phyloP scores from a whole-genome alignment of 176 grass and related monocot species.

The Themeda triandra region DNA sequence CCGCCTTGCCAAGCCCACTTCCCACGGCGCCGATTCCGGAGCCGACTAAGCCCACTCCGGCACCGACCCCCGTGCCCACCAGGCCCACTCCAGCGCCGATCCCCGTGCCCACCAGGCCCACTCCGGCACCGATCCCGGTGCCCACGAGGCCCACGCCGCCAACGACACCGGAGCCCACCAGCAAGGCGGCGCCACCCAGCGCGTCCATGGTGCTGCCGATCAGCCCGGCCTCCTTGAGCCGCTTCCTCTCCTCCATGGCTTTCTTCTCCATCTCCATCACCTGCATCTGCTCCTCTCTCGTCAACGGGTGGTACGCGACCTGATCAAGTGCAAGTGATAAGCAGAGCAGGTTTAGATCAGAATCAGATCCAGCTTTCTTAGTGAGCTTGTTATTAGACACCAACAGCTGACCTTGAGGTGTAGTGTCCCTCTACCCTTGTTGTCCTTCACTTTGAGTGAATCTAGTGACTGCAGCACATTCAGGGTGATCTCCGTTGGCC shows the following conservation, averaged over 20 bases:
- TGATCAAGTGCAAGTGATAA: background rate
- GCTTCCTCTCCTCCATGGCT: conserved; percentile 21
- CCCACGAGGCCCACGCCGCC: background rate
- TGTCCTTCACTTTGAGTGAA: conserved; percentile 48
- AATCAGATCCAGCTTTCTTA: background rate
- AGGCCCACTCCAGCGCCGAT: background rate
- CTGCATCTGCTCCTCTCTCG: background rate
- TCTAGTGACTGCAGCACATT: conserved; percentile 52
- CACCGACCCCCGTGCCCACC: background rate
- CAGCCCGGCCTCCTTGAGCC: background rate
- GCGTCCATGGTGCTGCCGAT: conserved; percentile 12
- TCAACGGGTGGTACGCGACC: conserved; percentile 21
- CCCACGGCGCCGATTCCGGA: background rate
- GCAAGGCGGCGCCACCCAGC: background rate
- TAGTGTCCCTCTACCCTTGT: conserved; percentile 60
- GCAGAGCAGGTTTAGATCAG: background rate
- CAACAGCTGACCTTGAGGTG: conserved; percentile 28
- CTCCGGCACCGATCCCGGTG: background rate
- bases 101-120: background rate
- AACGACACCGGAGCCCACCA: background rate
- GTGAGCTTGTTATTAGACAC: no score
- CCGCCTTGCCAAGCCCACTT: background rate
- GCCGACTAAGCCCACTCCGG: background rate
- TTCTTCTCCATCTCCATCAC: background rate
- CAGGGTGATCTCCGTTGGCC: conserved; percentile 38